Base-by-base conservation (phyloP, 1,284 basidiomycete genomes). In the Jaminaea rosea region DNA sequence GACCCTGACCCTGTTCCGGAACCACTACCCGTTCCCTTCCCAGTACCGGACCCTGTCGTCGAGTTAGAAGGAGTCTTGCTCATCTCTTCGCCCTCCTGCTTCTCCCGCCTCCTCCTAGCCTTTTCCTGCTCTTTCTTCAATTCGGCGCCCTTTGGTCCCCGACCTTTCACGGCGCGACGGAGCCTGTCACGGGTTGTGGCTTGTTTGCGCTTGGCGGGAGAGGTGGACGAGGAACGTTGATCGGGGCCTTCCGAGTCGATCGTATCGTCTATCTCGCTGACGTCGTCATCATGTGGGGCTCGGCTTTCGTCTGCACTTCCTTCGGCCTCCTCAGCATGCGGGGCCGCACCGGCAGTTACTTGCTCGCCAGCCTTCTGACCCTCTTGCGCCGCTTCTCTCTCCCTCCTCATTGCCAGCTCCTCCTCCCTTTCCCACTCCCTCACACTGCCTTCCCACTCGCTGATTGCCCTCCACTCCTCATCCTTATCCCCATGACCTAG, bases 121-220 rank as follows among this genome's bases (percentile, higher is more conserved):
- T 23, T 42, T 23, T 42, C 39, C 39, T 42, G 39, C 39, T 42
- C 19, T 2, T n/a, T 23, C 11, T 32, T 26, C 1, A 53, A 27
- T 2, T 28, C 31, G 9, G 15, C 32, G 13, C 51, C 51, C 39
- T 49, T 26, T 5, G 28, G 49, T 42, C 39, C 39, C 19, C 24
- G 19, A 4, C 39, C 39, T 23, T 42, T 42, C 11, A 23, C 39
- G 5, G 39, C 39, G 19, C 39, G 17, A 13, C 19, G 11, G 19
- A 42, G 19, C 11, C 39, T 15, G 11, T 17, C 39, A 15, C 39
- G 39, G 11, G 39, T 42, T 11, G 17, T 17, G 24, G 13, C 24
- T 2, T 13, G 19, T 13, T 17, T 24, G 6, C 4, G 11, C 4
- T 42, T 42, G 39, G 13, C 19, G 6, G 34, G 34, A 4, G 34